Evolutionary conservation across 2,329 filamentous ascomycete genomes (phyloP).

Genomic region (Ophiostoma sp.): DNA sequence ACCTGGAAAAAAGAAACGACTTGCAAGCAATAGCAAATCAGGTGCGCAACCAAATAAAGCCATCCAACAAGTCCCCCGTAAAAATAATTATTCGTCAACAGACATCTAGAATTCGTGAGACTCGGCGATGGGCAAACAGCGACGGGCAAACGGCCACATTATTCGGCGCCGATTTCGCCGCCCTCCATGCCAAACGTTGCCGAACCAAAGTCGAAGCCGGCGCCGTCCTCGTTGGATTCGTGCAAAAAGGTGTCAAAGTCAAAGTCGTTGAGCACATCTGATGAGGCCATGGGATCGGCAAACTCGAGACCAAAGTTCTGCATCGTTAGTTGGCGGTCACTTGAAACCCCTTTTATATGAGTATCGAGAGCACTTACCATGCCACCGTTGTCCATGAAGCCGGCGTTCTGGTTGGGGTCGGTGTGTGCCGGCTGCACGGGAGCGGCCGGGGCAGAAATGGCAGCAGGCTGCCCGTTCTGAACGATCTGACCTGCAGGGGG

Average conservation of each 20-base stretch:
- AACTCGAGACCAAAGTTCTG: slow-evolving; percentile 50
- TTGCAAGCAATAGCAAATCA: slow-evolving; percentile 2
- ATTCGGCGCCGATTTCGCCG: slow-evolving; percentile 44
- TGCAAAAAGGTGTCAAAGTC: slow-evolving; percentile 66
- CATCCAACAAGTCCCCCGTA: slow-evolving; percentile 11
- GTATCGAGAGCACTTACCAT: slow-evolving; percentile 40
- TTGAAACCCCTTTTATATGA: neutral
- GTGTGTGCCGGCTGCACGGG: slow-evolving; percentile 43
- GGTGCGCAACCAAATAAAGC: slow-evolving; percentile 13
- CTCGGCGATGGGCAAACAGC: neutral
- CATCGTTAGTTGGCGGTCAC: neutral
- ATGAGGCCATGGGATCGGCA: slow-evolving; percentile 48
- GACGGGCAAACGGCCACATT: neutral
- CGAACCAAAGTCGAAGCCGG: slow-evolving; percentile 51
- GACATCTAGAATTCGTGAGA: slow-evolving; percentile 1
- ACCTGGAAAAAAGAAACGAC: neutral
- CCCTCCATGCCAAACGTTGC: slow-evolving; percentile 51
- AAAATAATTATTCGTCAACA: slow-evolving; percentile 14
- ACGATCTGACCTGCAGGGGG: slow-evolving; percentile 32
- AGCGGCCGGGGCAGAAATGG: slow-evolving; percentile 41
- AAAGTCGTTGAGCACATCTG: slow-evolving; percentile 60
- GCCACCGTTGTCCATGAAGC: slow-evolving; percentile 42
- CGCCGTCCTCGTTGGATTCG: slow-evolving; percentile 46
- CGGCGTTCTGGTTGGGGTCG: slow-evolving; percentile 44
- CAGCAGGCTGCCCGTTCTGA: slow-evolving; percentile 43